Evolutionary conservation across 768 basidiomycete genomes (phyloP).

Genomic region (Chlorophyllum brunneum): DNA sequence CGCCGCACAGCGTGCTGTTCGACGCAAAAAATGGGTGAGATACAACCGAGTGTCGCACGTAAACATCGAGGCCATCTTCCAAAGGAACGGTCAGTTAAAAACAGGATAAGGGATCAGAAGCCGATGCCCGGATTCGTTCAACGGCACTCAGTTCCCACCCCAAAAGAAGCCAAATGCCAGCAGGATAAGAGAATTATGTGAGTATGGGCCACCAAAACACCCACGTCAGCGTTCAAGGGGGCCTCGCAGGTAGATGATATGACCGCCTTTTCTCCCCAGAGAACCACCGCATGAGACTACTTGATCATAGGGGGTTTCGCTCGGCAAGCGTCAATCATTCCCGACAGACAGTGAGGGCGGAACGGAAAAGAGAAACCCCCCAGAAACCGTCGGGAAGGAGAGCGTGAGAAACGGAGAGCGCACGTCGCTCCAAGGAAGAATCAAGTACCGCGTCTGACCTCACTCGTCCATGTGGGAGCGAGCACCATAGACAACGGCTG

Average conservation of each 20-base stretch:
- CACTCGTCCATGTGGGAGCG: background rate
- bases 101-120: constrained; percentile 3
- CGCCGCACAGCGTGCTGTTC: background rate
- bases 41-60: background rate
- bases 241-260: background rate
- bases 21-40: background rate
- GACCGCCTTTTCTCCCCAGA: too few species aligned
- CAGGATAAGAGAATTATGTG: background rate
- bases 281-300: too few species aligned
- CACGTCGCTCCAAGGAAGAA: background rate
- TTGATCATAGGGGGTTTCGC: too few species aligned
- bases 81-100: background rate
- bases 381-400: too few species aligned
- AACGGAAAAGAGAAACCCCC: too few species aligned
- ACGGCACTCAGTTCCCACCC: constrained; percentile 3
- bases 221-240: background rate
- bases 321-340: too few species aligned
- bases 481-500: too few species aligned
- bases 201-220: background rate
- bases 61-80: background rate
- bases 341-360: too few species aligned
- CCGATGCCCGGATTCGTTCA: background rate
- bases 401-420: too few species aligned
- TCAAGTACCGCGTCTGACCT: background rate
- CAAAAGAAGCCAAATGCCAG: constrained; percentile 8